Base-by-base conservation (phyloP, 805 yeast genomes). In the Wickerhamiella parazyma region DNA sequence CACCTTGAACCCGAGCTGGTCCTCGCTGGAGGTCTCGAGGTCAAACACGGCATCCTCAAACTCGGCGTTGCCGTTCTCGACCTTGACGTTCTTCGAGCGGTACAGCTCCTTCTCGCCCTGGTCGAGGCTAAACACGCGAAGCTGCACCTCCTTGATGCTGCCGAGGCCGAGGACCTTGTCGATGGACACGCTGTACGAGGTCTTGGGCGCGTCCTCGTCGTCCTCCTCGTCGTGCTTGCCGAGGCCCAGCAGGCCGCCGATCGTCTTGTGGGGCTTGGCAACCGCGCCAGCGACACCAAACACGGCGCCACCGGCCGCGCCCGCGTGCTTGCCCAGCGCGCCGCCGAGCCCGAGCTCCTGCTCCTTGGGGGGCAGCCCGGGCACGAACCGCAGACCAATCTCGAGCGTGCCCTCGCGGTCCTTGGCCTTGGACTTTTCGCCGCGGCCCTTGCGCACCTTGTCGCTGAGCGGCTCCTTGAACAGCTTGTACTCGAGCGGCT, bases 1-100 rank as follows among this genome's bases (percentile, higher is more conserved):
- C 21, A 83, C 73, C 33, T 69, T 67, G 54, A 89, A 73, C 2
- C 73, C 64, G 34, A 87, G 54, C 44, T 66, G 69, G 3, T 78
- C 77, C 9, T 72, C 78, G 4, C 76, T 61, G 4, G 78, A 67
- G 4, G 89, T 78, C 54, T 72, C 76, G 65, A 87, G 81, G 4
- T 77, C 68, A 47, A 71, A 66, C 17, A 76, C 66, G 55, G 84
- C 95, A 47, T 75, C 56, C 14, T 41, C 45, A 26, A 57, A 36
- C 8, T 47, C 44, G n/a, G 58, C 53, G 31, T 54, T 50, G 22
- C 76, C 78, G 6, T 64, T 63, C 7, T 63, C 61, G 11, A 71
- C 61, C 53, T 81, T 82, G 43, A 64, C 57, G 17, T 69, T 57
- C 59, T 76, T 75, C 1, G 95, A 78, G 58, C 75, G 79, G 64